Base-by-base conservation (phyloP, 306 rosid genomes). In the Datisca glomerata region DNA sequence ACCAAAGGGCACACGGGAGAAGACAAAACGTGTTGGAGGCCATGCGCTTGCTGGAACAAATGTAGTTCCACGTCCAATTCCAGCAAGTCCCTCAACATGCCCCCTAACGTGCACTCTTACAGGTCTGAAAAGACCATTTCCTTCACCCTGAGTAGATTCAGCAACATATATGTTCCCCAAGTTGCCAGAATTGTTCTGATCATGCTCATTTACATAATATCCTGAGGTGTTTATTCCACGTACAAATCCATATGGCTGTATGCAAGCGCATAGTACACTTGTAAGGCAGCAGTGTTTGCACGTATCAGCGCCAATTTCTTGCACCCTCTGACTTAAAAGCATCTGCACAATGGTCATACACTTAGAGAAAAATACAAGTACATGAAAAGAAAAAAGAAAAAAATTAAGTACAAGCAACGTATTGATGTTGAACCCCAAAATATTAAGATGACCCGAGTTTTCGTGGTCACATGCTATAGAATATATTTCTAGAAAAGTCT, bases 301-400 rank as follows among this genome's bases (percentile, higher is more conserved):
- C 16, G 98, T 80, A 57, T 84, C 95, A 12, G 81, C 86, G 16
- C 85, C 91, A 61, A 78, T 80, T 70, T 89, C 98, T 68, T 83
- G 95, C 61, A 89, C 98, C 63, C 91, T 77, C 65, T 89, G 98
- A 72, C 93, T 89, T 55, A 89, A 80, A 61, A 89, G 98, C 93
- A 84, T 84, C 98, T 89, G 61, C 43, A 48, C 20, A 34, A 61
- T 15, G 41, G 23, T 16, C 47, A 72, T 24, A 41, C 18, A 56
- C 16, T 21, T 13, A 41, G 41, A 13, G 47, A 25, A 58, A 48
- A 18, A 31, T 2, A 31, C 9, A 8, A 31, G n/a, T 14, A 31
- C 36, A n/a, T n/a, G n/a, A n/a, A n/a, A n/a, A n/a, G n/a, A n/a
- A n/a, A n/a, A n/a, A n/a, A n/a, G n/a, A n/a, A n/a, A n/a, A n/a